Conservation (phyloP, 495 filamentous ascomycete genomes). For the Penicillium ochrochloron region DNA sequence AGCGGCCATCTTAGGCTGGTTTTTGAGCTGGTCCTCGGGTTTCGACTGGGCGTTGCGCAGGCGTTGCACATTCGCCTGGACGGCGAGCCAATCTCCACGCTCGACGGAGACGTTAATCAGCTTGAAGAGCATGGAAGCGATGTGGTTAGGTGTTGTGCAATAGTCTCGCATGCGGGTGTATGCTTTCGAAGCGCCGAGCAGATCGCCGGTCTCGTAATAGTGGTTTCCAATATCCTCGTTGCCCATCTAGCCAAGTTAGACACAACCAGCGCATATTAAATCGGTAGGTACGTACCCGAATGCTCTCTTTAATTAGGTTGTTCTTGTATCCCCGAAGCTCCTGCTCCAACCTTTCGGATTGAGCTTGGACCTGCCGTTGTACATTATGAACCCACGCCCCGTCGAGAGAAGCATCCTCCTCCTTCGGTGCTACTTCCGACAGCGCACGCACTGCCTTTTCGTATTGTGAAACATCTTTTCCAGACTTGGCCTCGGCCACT, state of each 20-base stretch:
- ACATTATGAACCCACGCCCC: constrained; percentile 68
- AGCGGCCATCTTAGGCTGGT: constrained; percentile 67
- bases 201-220: constrained; percentile 67
- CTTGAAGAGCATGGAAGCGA: constrained; percentile 71
- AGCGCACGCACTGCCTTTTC: constrained; percentile 68
- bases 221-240: constrained; percentile 75
- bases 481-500: constrained; percentile 74
- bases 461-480: constrained; percentile 75
- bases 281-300: constrained; percentile 64
- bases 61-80: constrained; percentile 70
- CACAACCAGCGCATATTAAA: neutral
- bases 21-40: constrained; percentile 64
- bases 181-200: constrained; percentile 64
- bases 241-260: constrained; percentile 62
- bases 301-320: constrained; percentile 96
- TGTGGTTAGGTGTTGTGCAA: constrained; percentile 70
- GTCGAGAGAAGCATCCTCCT: constrained; percentile 70
- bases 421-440: constrained; percentile 62
- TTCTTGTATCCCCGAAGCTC: constrained; percentile 96
- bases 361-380: constrained; percentile 63
- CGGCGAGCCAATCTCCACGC: constrained; percentile 67
- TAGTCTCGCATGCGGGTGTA: constrained; percentile 77
- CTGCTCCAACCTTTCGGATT: constrained; percentile 73
- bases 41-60: constrained; percentile 60
- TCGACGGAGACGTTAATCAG: constrained; percentile 70